Base-by-base conservation (phyloP, 495 filamentous ascomycete species). In the Ramalina peruviana region DNA sequence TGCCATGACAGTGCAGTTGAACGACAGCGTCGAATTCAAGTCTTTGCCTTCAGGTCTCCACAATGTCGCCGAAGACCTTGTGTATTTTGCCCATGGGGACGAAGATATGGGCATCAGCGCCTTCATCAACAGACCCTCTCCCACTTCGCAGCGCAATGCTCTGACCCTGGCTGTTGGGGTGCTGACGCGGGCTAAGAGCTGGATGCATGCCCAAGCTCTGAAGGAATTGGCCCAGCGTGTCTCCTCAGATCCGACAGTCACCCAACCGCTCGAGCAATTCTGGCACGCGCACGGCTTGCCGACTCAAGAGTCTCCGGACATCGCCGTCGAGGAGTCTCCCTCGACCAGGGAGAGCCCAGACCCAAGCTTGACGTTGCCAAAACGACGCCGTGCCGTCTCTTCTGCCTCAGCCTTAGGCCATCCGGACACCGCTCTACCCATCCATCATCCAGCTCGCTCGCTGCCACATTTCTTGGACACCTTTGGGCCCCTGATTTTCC, bases 21-120 rank as follows among this genome's bases (percentile, higher is more conserved):
- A 93, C 61, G 86, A 87, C 37, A 80, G 80, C 40, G 88, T 97
- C 46, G 92, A 98, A 63, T 98, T 85, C 75, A 95, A 95, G 65
- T 89, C 79, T 47, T 73, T 98, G 39, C 92, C 92, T 1, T 95
- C 89, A 0, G 92, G 92, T 36, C 66, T 96, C 40, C 92, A 98
- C 68, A 85, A 85, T 51, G 85, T 96, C 10, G 70, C 81, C 41
- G 79, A 87, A 46, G 92, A 98, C 63, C 69, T 96, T 13, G 83
- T 98, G 48, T 95, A 95, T 65, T 98, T 96, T 64, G 77, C 92
- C 23, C 87, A 97, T 59, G 79, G 81, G 49, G 66, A 74, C 36
- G 67, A 72, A 3, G 85, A 88, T 69, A 89, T 88, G 15, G 92
- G 90, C 13, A 72, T 97, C 59, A 96, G 92, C 69, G 86, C 90